These are phyloP conservation scores for Penicillium expansum DNA, from an alignment of 2,329 filamentous ascomycete species.

Conservation along the genomic window DNA sequence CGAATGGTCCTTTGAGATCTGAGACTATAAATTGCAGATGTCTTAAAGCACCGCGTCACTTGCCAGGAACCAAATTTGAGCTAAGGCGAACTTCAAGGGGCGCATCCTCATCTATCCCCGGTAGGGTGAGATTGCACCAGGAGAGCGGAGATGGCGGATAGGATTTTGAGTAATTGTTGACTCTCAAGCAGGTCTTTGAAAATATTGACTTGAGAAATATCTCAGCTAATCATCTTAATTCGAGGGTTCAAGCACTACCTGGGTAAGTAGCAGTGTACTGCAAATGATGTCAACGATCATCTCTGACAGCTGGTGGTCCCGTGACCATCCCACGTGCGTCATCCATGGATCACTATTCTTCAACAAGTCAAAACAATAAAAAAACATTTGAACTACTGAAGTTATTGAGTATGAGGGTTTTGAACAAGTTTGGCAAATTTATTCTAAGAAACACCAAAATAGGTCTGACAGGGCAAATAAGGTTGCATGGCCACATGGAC, in stretches of 20 bases:
- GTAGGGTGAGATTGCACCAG: slow-evolving; percentile 8
- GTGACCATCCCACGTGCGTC: slow-evolving; percentile 11
- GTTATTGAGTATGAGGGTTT: neutral
- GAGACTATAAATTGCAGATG: neutral
- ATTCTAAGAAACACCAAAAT: neutral
- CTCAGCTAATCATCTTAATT: neutral
- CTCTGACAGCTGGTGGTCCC: slow-evolving; percentile 2
- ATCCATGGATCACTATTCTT: neutral
- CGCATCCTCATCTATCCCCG: slow-evolving; percentile 1
- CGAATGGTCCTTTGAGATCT: neutral
- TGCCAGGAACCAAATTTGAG: neutral
- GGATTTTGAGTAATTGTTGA: neutral
- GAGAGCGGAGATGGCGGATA: neutral
- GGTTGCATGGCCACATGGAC: slow-evolving; percentile 6
- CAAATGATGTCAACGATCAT: neutral
- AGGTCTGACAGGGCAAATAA: neutral
- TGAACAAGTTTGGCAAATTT: neutral
- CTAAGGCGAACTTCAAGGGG: neutral
- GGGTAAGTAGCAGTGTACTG: neutral
- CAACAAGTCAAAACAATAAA: neutral
- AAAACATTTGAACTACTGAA: too few relatives aligned
- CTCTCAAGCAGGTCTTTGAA: neutral
- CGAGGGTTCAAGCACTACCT: neutral
- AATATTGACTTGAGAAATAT: neutral
- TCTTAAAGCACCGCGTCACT: neutral